Evolutionary conservation across 2,329 filamentous ascomycete species (phyloP), one percentile per base, ranked within the genome.

Genomic region (Cladophialophora psammophila): DNA sequence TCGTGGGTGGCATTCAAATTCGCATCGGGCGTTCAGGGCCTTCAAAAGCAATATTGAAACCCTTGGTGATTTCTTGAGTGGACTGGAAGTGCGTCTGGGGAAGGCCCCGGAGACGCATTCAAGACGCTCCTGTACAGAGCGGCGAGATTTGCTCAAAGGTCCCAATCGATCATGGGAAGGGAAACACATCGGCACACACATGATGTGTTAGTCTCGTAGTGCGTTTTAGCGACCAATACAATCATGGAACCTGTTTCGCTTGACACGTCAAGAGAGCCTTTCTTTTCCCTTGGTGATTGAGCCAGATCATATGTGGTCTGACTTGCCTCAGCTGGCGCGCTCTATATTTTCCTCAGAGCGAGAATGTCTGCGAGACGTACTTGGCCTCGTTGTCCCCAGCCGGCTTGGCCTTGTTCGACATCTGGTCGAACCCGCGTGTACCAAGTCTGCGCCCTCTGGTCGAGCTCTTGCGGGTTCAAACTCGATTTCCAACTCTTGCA

Each of bases 381-480:
- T 62, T 82, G 80, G 1, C 91, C 92, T 77, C 94, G 95, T 12
- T 90, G 91, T 34, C 93, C 93, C 93, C 93, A 96, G 1, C 93
- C 93, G 20, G 88, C 86, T 56, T 87, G 86, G 0, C 93, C 93
- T 64, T 84, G 80, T 66, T 91, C 88, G 2, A 96, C 90, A 20
- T 92, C 89, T 0, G 93, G 93, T 69, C 93, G 83, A 20, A 94
- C 87, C 26, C 86, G 84, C 1, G 90, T 82, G 78, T 96, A 96
- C 93, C 93, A 96, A 10, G 81, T 81, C 91, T 92, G 96, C 18
- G 92, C 91, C 66, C 88, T 86, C 68, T 85, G 84, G 75, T 96
- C 91, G 60, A 96, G 80, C 73, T 96, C 91, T 15, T 85, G 82
- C 3, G 80, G 79, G 32, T 79, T 83, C 38, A 96, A 76, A 35